A percentile compares a stretch with the other conserved stretches of the same genome.
Evolutionary conservation across 306 rosid species (phyloP).

Genomic region (Cucumis melo): DNA sequence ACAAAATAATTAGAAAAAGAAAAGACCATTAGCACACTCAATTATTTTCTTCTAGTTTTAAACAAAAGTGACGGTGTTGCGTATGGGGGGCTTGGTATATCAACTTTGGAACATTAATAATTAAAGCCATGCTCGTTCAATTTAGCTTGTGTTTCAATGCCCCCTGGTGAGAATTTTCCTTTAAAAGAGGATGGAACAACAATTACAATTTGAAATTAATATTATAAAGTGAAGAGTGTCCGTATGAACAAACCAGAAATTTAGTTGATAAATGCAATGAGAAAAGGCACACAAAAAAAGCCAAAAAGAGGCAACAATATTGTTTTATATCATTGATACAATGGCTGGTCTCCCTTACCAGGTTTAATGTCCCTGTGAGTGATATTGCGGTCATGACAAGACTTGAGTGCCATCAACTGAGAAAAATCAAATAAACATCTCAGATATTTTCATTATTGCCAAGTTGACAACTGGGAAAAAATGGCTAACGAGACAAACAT

Average conservation of each 20-base stretch:
- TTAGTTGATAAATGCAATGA: background rate
- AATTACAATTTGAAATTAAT: background rate
- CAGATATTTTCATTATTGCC: background rate
- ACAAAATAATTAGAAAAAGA: too few species aligned
- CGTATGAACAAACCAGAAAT: background rate
- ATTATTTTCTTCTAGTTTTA: too few species aligned
- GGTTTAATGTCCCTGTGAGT: constrained; percentile 98
- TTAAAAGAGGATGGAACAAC: background rate
- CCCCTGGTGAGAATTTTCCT: background rate
- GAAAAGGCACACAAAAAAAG: background rate
- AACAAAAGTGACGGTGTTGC: too few species aligned
- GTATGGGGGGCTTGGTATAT: too few species aligned
- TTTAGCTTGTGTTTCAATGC: background rate
- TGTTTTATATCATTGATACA: background rate
- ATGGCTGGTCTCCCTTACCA: constrained; percentile 39
- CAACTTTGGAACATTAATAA: too few species aligned
- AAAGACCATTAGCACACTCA: too few species aligned
- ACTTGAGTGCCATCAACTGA: constrained; percentile 78
- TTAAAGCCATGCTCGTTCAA: too few species aligned
- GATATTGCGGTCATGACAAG: constrained; percentile 87
- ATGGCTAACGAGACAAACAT: background rate
- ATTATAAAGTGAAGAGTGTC: background rate
- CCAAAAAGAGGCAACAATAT: background rate
- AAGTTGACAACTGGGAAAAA: background rate
- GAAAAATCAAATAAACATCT: background rate